Base-by-base conservation (phyloP, 306 rosid genomes). In the Crataegus laevigata region DNA sequence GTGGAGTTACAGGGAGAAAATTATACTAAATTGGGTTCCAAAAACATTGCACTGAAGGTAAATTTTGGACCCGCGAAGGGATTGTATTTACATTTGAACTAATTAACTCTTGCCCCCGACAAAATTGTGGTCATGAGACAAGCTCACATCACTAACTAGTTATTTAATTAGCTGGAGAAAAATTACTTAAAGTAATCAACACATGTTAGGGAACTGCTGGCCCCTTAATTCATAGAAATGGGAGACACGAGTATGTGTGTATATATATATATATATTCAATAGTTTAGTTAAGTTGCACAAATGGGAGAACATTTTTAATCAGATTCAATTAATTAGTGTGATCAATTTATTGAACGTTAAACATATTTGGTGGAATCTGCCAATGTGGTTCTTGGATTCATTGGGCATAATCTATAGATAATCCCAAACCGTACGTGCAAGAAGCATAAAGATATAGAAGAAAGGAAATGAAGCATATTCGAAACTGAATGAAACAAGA, bases 401-500 rank as follows among this genome's bases (percentile, higher is more conserved):
- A 58, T 59, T 73, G 47, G 29, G 54, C 47, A 59, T 57, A 45
- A 38, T 57, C 17, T 28, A 28, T 64, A 15, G 36, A 55, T 14
- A 60, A 71, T 52, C 69, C 43, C 59, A 65, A 70, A 80, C 28
- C 51, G 24, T 75, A 25, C 68, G 34, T 69, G 61, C 42, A 69
- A 50, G 61, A 58, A 51, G 69, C 68, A 80, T 38, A 59, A 24
- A 18, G 77, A 25, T 34, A 38, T 15, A 36, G 11, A n/a, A 6
- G 50, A 38, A 50, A 21, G 24, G 42, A 77, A 45, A 24, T 30
- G 30, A 24, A 55, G 78, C 62, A 79, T 75, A 84, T 81, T 78
- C 83, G 74, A 78, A n/a, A 57, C 57, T 60, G 76, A 78, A 84
- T 36, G 80, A 71, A 84, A 78, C 85, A 84, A 81, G 76, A 58